A percentile compares a stretch with the other conserved stretches of the same genome.
Conservation (phyloP, 2,329 filamentous ascomycete genomes). For the Myriosclerotinia scirpicola region DNA sequence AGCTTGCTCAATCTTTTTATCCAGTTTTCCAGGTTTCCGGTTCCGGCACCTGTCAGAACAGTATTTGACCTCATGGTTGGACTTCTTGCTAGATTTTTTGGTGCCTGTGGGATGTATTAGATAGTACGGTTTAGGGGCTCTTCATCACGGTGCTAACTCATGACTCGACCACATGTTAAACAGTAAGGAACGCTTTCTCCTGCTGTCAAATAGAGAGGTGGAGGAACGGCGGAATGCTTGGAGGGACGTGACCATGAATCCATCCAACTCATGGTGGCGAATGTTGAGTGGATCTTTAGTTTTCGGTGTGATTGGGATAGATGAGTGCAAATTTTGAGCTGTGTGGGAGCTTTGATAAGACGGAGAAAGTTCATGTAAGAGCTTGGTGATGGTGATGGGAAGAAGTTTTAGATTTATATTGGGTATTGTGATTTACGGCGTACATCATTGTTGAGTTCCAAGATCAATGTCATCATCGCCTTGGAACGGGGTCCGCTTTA, state of each 20-base stretch:
- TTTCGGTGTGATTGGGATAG: background rate
- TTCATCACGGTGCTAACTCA: slow-evolving; percentile 9
- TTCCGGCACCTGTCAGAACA: slow-evolving; percentile 56
- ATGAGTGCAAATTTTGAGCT: background rate
- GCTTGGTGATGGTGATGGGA: background rate
- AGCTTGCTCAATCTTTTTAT: slow-evolving; percentile 53
- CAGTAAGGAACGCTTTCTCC: slow-evolving; percentile 20
- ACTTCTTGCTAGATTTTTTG: slow-evolving; percentile 19
- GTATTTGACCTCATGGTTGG: slow-evolving; percentile 47
- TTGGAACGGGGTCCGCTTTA: background rate
- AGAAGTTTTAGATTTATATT: background rate
- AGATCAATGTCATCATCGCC: slow-evolving; percentile 18
- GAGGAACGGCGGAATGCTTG: slow-evolving; percentile 19
- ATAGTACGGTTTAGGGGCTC: background rate
- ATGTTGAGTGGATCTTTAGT: background rate
- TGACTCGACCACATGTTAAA: slow-evolving; percentile 22
- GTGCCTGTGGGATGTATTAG: slow-evolving; percentile 16
- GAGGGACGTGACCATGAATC: slow-evolving; percentile 22
- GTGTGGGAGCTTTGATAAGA: background rate
- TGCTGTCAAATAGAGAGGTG: slow-evolving; percentile 22
- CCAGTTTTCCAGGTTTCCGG: slow-evolving; percentile 51
- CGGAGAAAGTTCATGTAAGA: background rate
- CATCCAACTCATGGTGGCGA: slow-evolving; percentile 24
- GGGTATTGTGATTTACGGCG: background rate
- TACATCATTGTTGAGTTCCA: background rate